A percentile compares a stretch with the other conserved stretches of the same genome.
These are phyloP conservation scores for Wickerhamomyces silvicola DNA, from an alignment of 805 yeast genomes.

Conservation along the genomic window DNA sequence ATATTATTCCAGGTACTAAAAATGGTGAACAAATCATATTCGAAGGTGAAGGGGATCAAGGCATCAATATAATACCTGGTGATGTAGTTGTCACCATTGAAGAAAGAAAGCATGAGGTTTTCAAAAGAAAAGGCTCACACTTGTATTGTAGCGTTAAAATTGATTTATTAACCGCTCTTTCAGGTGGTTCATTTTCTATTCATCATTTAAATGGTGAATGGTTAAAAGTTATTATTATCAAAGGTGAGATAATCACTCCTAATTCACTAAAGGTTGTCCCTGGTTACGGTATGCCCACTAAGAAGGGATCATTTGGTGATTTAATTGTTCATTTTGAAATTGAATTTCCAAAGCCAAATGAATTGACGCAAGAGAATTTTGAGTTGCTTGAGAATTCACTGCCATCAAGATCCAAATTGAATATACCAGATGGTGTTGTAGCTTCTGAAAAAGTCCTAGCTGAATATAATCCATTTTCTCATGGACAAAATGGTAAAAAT, in stretches of 20 bases:
- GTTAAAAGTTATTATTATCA: constrained; percentile 72
- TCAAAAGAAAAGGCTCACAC: constrained; percentile 87
- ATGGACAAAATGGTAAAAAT: constrained; percentile 38
- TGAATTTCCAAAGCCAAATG: constrained; percentile 77
- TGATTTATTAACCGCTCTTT: constrained; percentile 89
- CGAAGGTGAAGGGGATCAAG: constrained; percentile 96
- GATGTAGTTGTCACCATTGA: constrained; percentile 90
- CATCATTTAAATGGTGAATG: constrained; percentile 90
- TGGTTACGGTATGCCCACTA: constrained; percentile 97
- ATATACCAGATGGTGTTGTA: constrained; percentile 63
- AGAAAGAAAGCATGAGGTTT: constrained; percentile 79
- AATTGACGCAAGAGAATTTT: constrained; percentile 69
- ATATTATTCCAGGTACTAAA: constrained; percentile 95
- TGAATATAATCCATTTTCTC: constrained; percentile 62
- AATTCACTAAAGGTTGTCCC: constrained; percentile 75
- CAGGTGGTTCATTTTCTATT: constrained; percentile 89
- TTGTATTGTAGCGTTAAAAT: constrained; percentile 78
- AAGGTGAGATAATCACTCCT: constrained; percentile 92
- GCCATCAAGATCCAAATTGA: constrained; percentile 57
- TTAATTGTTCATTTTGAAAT: constrained; percentile 79
- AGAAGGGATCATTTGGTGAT: constrained; percentile 85
- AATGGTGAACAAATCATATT: constrained; percentile 88
- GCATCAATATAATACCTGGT: constrained; percentile 91
- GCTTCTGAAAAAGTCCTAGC: constrained; percentile 76
- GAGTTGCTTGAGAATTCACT: constrained; percentile 66